Conservation (phyloP, 495 filamentous ascomycete species). For the Tuber calosporum region DNA sequence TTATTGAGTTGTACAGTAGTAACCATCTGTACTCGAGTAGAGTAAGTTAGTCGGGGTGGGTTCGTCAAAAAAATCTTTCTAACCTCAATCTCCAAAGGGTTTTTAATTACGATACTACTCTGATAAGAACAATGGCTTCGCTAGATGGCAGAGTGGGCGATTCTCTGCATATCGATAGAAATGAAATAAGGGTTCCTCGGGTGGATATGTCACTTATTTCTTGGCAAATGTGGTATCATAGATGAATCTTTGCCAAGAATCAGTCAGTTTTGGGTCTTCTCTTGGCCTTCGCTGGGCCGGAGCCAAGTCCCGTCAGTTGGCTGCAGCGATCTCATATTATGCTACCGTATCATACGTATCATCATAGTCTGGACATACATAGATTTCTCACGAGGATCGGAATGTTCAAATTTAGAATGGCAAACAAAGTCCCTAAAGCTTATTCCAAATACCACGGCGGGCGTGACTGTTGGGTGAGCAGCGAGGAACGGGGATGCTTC, state of each 20-base stretch:
- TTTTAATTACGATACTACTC: background rate
- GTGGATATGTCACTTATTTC: background rate
- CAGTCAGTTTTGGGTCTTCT: background rate
- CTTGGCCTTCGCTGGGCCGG: too few relatives aligned
- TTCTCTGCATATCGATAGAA: background rate
- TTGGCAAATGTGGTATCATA: background rate
- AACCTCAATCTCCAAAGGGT: background rate
- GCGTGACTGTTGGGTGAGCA: background rate
- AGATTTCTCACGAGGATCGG: background rate
- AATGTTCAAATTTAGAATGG: conserved; percentile 1
- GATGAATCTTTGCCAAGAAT: background rate
- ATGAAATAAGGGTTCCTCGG: background rate
- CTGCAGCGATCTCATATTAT: background rate
- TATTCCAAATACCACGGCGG: background rate
- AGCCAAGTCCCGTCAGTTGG: too few relatives aligned
- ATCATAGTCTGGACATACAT: background rate
- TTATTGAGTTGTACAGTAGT: too few relatives aligned
- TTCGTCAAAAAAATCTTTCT: too few relatives aligned
- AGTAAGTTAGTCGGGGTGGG: too few relatives aligned
- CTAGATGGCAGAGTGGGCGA: background rate
- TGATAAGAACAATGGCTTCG: background rate
- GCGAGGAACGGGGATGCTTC: background rate
- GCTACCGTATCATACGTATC: too few relatives aligned
- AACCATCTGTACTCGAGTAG: too few relatives aligned
- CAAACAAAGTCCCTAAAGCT: background rate